Evolutionary conservation across 2,329 filamentous ascomycete species (phyloP).

Genomic region (Cercospora nicotianae): DNA sequence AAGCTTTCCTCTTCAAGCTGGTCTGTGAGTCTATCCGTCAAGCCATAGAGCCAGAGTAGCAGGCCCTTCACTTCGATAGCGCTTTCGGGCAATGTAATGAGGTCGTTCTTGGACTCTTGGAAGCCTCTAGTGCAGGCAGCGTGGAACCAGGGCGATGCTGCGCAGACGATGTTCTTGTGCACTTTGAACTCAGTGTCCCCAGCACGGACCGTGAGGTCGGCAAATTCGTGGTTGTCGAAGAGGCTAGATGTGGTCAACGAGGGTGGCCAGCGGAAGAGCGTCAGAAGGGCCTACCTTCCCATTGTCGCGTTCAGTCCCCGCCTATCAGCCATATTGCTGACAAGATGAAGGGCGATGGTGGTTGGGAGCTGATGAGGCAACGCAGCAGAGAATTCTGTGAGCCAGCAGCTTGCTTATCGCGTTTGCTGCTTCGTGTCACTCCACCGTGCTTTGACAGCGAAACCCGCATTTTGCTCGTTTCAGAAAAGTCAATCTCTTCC

Average conservation of each 20-base stretch:
- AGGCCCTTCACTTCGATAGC: not conserved
- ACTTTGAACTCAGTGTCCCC: not conserved
- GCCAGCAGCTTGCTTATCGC: too few species aligned
- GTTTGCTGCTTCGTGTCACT: too few species aligned
- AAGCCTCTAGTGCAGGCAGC: not conserved
- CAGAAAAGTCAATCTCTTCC: too few species aligned
- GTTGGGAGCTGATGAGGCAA: too few species aligned
- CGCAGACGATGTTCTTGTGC: not conserved
- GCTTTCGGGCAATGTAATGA: not conserved
- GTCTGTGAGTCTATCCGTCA: accelerated
- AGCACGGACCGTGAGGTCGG: not conserved
- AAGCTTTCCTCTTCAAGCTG: not conserved
- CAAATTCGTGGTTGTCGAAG: not conserved
- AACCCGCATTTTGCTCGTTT: too few species aligned
- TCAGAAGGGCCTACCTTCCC: not conserved
- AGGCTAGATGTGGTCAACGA: not conserved
- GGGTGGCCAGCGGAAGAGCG: accelerated
- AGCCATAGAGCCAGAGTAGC: not conserved
- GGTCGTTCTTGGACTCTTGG: not conserved
- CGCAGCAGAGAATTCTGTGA: too few species aligned
- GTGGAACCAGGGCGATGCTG: not conserved
- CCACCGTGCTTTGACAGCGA: too few species aligned
- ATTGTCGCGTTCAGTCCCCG: not conserved
- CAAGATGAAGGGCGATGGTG: too few species aligned
- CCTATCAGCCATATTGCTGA: not conserved